Evolutionary conservation across 2,329 filamentous ascomycete genomes (phyloP).

Genomic region (Bipolaris victoriae): DNA sequence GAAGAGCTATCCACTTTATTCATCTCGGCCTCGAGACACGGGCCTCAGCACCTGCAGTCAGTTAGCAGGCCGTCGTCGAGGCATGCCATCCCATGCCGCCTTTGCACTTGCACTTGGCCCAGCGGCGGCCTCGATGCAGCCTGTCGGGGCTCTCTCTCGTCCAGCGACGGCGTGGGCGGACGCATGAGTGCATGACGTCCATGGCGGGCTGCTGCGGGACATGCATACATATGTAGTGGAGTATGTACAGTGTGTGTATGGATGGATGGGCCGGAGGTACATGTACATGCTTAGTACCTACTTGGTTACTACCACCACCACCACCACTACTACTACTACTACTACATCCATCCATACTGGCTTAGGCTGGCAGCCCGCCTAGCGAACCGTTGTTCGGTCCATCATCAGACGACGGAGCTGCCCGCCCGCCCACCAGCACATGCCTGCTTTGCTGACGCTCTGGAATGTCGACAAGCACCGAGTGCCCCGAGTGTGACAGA

Average conservation of each 20-base stretch:
- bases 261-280: too few species aligned
- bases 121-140: background rate
- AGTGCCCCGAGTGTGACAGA: too few species aligned
- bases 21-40: conserved; percentile 36
- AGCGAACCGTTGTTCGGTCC: conserved; percentile 19
- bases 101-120: background rate
- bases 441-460: background rate
- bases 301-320: too few species aligned
- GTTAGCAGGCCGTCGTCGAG: conserved; percentile 29
- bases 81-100: conserved; percentile 4
- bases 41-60: conserved; percentile 40
- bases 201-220: conserved; percentile 20
- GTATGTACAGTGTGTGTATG: background rate
- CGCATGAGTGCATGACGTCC: conserved; percentile 29
- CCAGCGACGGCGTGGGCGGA: conserved; percentile 11
- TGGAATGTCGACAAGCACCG: too few species aligned
- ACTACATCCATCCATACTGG: too few species aligned
- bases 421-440: conserved; percentile 13
- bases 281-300: too few species aligned
- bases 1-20: conserved; percentile 33
- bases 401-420: conserved; percentile 12
- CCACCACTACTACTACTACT: too few species aligned
- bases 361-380: conserved; percentile 12
- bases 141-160: too few species aligned
- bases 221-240: conserved; percentile 17